Evolutionary conservation across 495 filamentous ascomycete genomes (phyloP).

Genomic region (Daldinia grandis): DNA sequence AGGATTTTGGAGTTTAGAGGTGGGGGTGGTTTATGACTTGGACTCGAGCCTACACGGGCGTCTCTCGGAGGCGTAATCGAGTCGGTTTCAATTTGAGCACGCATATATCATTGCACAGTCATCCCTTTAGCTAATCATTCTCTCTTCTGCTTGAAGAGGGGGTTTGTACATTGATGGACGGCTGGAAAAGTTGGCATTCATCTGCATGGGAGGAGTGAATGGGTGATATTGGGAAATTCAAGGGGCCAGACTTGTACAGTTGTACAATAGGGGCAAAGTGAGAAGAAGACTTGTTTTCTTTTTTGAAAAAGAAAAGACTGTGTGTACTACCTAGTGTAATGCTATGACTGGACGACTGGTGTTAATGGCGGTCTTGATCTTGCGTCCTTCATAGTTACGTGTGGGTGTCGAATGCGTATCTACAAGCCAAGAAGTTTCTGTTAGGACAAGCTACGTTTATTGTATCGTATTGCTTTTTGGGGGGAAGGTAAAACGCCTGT

Average conservation of each 20-base stretch:
- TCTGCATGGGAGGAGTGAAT: constrained; percentile 49
- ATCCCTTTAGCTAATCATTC: constrained; percentile 40
- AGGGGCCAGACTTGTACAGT: constrained; percentile 41
- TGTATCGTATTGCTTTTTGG: not conserved
- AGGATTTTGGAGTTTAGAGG: constrained; percentile 32
- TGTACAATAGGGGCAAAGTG: constrained; percentile 43
- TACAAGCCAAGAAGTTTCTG: not conserved
- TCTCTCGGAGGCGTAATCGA: constrained; percentile 17
- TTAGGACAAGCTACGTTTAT: not conserved
- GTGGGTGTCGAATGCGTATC: not conserved
- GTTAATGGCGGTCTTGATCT: not conserved
- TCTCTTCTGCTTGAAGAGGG: constrained; percentile 19
- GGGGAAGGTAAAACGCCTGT: not conserved
- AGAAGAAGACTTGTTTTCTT: constrained; percentile 28
- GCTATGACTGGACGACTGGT: constrained; percentile 15
- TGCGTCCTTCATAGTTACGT: not conserved
- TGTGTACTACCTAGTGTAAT: constrained; percentile 41
- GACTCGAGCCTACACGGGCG: constrained; percentile 12
- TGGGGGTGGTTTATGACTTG: constrained; percentile 25
- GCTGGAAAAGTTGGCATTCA: constrained; percentile 46
- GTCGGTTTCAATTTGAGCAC: constrained; percentile 37
- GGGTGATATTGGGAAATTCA: constrained; percentile 37
- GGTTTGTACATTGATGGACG: constrained; percentile 47
- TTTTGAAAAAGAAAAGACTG: constrained; percentile 7
- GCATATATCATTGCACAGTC: constrained; percentile 37